phyloP scores from a whole-genome alignment of 2,329 filamentous ascomycete species.

The Aspergillus fumigatiaffinis region DNA sequence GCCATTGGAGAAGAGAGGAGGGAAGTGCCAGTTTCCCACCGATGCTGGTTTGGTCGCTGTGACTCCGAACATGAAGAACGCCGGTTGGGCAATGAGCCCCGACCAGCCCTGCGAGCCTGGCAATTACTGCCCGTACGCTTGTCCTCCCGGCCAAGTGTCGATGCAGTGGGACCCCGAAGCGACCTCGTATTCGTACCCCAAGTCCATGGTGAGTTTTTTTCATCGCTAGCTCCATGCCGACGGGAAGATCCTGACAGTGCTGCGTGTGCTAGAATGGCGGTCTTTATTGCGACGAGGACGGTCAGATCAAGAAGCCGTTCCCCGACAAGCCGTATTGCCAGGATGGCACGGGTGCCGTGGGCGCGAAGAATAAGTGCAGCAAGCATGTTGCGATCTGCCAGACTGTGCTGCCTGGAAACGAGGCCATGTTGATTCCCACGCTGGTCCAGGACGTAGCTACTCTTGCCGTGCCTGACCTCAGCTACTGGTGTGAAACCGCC shows the following conservation, averaged over 20 bases:
- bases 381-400: conserved; percentile 68
- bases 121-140: conserved; percentile 72
- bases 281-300: conserved; percentile 65
- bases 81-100: conserved; percentile 75
- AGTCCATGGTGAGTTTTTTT: conserved; percentile 62
- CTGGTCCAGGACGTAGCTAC: conserved; percentile 54
- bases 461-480: conserved; percentile 65
- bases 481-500: conserved; percentile 69
- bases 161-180: conserved; percentile 73
- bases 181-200: conserved; percentile 61
- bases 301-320: conserved; percentile 67
- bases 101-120: conserved; percentile 65
- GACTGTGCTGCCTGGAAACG: conserved; percentile 73
- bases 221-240: background rate
- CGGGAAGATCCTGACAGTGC: background rate
- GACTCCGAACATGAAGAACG: conserved; percentile 62
- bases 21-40: conserved; percentile 62
- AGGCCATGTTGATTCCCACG: conserved; percentile 81
- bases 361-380: conserved; percentile 63
- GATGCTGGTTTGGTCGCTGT: conserved; percentile 65
- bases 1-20: conserved; percentile 51
- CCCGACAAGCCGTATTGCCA: conserved; percentile 65
- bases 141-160: conserved; percentile 70
- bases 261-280: conserved; percentile 60
- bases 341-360: conserved; percentile 61